A percentile compares a stretch with the other conserved stretches of the same genome.
Conservation (phyloP, 176 grass and related monocot species). For the Aechmea fasciata region DNA sequence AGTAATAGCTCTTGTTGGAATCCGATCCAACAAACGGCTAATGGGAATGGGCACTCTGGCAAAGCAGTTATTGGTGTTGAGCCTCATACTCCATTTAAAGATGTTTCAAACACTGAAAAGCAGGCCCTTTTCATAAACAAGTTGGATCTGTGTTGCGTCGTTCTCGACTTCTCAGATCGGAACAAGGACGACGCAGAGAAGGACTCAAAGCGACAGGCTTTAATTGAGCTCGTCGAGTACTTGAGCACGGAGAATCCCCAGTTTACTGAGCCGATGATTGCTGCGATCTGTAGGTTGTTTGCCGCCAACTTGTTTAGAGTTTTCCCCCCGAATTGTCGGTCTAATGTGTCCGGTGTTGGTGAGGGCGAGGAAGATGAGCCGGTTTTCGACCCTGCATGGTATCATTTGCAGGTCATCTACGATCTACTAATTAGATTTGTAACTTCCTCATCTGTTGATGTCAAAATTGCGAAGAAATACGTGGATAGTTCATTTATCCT, state of each 20-base stretch:
- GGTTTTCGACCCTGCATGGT: constrained; percentile 86
- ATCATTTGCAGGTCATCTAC: constrained; percentile 82
- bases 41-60: constrained; percentile 1
- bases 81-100: constrained; percentile 25
- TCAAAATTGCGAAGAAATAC: constrained; percentile 82
- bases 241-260: constrained; percentile 44
- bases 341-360: constrained; percentile 12
- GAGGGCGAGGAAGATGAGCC: constrained; percentile 92
- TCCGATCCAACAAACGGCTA: constrained; percentile 17
- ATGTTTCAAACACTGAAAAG: constrained; percentile 30
- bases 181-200: constrained; percentile 79
- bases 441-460: constrained; percentile 66
- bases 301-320: constrained; percentile 79
- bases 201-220: constrained; percentile 72
- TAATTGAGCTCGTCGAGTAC: constrained; percentile 64
- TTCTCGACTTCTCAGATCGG: constrained; percentile 81
- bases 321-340: constrained; percentile 68
- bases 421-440: constrained; percentile 83
- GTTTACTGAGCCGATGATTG: constrained; percentile 75
- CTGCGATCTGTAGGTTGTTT: constrained; percentile 65
- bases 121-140: constrained; percentile 80
- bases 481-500: constrained; percentile 65
- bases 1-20: constrained; percentile 23
- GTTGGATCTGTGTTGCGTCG: constrained; percentile 62
- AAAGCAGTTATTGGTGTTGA: constrained; percentile 20